Evolutionary conservation across 768 basidiomycete species (phyloP).

Genomic region (Amyloporia xantha): DNA sequence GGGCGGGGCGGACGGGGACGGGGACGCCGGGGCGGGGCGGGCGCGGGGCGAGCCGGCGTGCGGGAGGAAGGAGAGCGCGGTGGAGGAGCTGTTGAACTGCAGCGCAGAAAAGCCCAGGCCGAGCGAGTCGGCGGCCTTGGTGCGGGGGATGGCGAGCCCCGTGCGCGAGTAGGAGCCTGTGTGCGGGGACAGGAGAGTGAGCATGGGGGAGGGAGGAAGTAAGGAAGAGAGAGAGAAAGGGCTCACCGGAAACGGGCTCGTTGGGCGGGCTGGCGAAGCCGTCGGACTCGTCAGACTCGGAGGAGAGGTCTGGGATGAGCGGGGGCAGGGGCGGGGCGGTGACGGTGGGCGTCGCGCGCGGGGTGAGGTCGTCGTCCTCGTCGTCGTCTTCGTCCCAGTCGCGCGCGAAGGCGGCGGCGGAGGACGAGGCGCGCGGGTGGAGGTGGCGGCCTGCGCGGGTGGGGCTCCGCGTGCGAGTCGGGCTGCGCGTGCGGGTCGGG

Average conservation of each 20-base stretch:
- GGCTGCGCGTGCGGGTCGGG: background rate
- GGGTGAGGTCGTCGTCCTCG: constrained; percentile 26
- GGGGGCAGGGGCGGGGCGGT: constrained; percentile 24
- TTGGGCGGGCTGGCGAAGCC: constrained; percentile 35
- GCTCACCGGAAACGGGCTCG: constrained; percentile 12
- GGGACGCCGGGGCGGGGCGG: background rate
- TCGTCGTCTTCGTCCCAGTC: constrained; percentile 17
- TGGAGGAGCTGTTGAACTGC: constrained; percentile 7
- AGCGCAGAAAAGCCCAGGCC: constrained; percentile 4
- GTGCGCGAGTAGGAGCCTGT: constrained; percentile 1
- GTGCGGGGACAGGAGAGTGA: constrained; percentile 4
- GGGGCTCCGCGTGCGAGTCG: background rate
- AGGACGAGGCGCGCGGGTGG: constrained; percentile 37
- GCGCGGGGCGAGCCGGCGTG: constrained; percentile 10
- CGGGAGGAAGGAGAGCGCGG: constrained; percentile 20
- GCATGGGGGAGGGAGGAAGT: constrained; percentile 8
- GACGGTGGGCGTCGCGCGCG: constrained; percentile 16
- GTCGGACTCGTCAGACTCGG: constrained; percentile 58
- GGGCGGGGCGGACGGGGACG: background rate
- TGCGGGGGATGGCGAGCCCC: background rate
- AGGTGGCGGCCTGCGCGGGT: constrained; percentile 29
- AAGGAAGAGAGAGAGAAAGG: constrained; percentile 3
- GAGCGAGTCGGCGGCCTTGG: background rate
- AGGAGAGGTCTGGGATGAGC: constrained; percentile 54
- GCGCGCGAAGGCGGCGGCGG: background rate